Evolutionary conservation across 1,139 yeast genomes (phyloP).

Genomic region (Candida dubliniensis): DNA sequence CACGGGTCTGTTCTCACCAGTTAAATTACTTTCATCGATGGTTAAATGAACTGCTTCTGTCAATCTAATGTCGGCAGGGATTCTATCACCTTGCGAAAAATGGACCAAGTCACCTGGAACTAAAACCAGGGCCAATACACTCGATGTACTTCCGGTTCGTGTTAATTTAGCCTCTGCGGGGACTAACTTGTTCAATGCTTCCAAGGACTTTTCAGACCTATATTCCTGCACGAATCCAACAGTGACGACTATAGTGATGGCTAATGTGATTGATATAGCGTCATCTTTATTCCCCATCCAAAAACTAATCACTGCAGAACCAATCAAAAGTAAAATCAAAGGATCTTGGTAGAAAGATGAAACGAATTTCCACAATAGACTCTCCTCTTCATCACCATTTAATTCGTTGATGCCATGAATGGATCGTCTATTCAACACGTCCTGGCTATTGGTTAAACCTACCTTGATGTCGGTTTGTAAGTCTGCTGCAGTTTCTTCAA

Average conservation of each 20-base stretch:
- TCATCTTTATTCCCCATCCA: conserved; percentile 93
- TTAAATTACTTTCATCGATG: conserved; percentile 88
- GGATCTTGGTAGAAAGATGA: conserved; percentile 87
- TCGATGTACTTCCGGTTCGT: conserved; percentile 70
- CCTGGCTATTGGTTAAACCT: conserved; percentile 71
- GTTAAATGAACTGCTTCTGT: conserved; percentile 73
- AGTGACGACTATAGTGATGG: conserved; percentile 84
- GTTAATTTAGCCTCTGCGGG: conserved; percentile 93
- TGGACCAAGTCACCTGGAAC: conserved; percentile 95
- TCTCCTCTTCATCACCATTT: conserved; percentile 72
- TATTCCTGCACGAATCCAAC: conserved; percentile 97
- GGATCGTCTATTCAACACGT: conserved; percentile 66
- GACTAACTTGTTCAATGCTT: conserved; percentile 85
- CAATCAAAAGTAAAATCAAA: conserved; percentile 78
- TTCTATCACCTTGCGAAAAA: conserved; percentile 87
- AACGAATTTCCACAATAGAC: conserved; percentile 64
- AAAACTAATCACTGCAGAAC: conserved; percentile 81
- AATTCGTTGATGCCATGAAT: conserved; percentile 80
- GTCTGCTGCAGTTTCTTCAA: conserved; percentile 60
- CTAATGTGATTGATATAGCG: conserved; percentile 84
- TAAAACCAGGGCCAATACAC: conserved; percentile 78
- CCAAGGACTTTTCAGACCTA: conserved; percentile 88
- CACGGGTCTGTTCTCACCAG: conserved; percentile 92
- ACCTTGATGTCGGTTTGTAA: conserved; percentile 56
- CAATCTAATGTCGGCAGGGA: conserved; percentile 90